Evolutionary conservation across 805 yeast genomes (phyloP), one percentile per base, ranked within the genome.

Genomic region (Pichia insulana): DNA sequence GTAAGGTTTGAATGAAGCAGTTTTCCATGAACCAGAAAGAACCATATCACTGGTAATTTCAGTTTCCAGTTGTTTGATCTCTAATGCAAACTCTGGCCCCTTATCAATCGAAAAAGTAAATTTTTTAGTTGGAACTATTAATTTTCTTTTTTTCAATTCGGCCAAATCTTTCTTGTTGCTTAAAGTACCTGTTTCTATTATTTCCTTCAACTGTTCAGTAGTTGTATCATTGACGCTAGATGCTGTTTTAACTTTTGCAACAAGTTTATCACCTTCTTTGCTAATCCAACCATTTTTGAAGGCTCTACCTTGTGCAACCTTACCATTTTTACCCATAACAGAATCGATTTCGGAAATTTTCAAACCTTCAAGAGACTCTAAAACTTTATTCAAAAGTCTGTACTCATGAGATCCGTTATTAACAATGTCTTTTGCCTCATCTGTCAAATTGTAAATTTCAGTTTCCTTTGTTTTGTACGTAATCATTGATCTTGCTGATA

Each of bases 271-370:
- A 44, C 90, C 94, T 45, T 82, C 84, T 62, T 94, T 92, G 50
- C 75, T 68, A 55, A 92, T 80, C 99, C 99, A 92, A 34, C 95
- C 94, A 63, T 89, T 89, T 65, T 88, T 90, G 75, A 92, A 94
- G 15, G 97, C 99, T 57, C 89, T 80, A 53, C 95, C 95, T 68
- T 92, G 98, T 49, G 98, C 99, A 50, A 90, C 73, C 54, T 81
- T 80, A 49, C 97, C 97, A 46, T 78, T 78, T 40, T 78, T 68
- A 43, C 97, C 97, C 65, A 90, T 69, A 50, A 81, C 74, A 43
- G 78, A 60, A 37, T 67, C 66, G 41, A 83, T 85, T 41, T 90
- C 97, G 19, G 83, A 61, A 53, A 92, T 80, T 58, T 83, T 85
- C 55, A 92, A 71, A 30, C 90, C 88, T 44, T 83, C 95, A 39